These are phyloP conservation scores for Trametopsis cervina DNA, from an alignment of 768 basidiomycete species.

Conservation along the genomic window DNA sequence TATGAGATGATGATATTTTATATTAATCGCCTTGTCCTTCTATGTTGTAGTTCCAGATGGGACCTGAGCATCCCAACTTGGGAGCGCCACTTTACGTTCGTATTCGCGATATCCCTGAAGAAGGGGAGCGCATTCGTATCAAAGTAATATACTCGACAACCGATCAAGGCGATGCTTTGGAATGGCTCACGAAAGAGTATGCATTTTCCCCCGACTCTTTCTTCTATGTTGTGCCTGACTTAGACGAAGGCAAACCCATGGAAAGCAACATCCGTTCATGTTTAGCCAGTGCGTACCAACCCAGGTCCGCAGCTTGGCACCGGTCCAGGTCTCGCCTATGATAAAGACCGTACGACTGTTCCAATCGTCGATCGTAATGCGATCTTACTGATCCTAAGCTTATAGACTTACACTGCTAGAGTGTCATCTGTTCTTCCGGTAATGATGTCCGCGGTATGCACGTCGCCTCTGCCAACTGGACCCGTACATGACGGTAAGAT, in stretches of 20 bases:
- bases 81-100: conserved; percentile 69
- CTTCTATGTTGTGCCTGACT: not conserved
- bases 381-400: no score
- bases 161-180: conserved; percentile 64
- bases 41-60: conserved; percentile 41
- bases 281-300: conserved; percentile 95
- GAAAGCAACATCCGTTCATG: conserved; percentile 75
- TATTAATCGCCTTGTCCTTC: not conserved
- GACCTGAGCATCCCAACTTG: conserved; percentile 58
- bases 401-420: conserved; percentile 74
- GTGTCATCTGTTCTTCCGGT: conserved; percentile 78
- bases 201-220: conserved; percentile 9
- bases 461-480: conserved; percentile 67
- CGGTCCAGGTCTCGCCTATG: conserved; percentile 84
- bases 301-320: conserved; percentile 72
- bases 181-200: conserved; percentile 85
- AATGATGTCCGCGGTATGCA: conserved; percentile 75
- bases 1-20: not conserved
- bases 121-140: conserved; percentile 38
- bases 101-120: conserved; percentile 36
- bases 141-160: conserved; percentile 68
- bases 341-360: conserved; percentile 62
- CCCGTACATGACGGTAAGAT: conserved; percentile 66
- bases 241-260: conserved; percentile 65
- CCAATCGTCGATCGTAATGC: no score